Conservation (phyloP, 2,329 filamentous ascomycete genomes). For the Aureobasidium uvarum region DNA sequence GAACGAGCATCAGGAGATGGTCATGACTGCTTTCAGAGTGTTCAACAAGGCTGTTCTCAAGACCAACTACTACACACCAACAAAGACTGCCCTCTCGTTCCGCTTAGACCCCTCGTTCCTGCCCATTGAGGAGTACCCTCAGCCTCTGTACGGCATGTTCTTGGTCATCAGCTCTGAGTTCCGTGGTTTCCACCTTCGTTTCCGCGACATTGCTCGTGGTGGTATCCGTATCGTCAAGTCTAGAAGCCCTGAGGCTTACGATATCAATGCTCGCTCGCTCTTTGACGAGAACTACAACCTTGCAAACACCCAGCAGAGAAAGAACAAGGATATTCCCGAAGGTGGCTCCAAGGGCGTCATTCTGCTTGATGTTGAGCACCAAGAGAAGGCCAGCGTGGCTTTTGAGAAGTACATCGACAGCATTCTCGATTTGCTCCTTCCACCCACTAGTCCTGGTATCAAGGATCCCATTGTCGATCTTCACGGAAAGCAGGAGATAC, state of each 20-base stretch:
- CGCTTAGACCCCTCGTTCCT: conserved; percentile 86
- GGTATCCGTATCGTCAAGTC: conserved; percentile 99
- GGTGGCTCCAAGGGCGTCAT: conserved; percentile 98
- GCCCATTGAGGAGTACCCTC: conserved; percentile 87
- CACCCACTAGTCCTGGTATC: conserved; percentile 88
- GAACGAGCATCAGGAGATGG: conserved; percentile 97
- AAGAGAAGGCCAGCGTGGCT: conserved; percentile 85
- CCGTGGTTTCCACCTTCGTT: conserved; percentile 93
- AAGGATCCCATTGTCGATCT: conserved; percentile 98
- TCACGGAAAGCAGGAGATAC: conserved; percentile 90
- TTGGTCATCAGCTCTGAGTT: conserved; percentile 96
- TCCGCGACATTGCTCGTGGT: conserved; percentile 93
- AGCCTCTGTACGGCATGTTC: conserved; percentile 97
- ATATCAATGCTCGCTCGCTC: conserved; percentile 91
- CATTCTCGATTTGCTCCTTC: conserved; percentile 90
- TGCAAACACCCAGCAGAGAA: conserved; percentile 96
- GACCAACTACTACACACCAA: conserved; percentile 97
- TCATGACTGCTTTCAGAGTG: conserved; percentile 92
- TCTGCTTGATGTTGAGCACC: conserved; percentile 86
- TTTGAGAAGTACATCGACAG: conserved; percentile 99
- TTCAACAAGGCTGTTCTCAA: conserved; percentile 95
- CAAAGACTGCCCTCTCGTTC: conserved; percentile 97
- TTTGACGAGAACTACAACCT: conserved; percentile 99
- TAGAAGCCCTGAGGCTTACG: conserved; percentile 89
- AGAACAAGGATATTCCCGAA: conserved; percentile 99